Conservation (phyloP, 108 stramenopile species). For the Parmales sp. region DNA sequence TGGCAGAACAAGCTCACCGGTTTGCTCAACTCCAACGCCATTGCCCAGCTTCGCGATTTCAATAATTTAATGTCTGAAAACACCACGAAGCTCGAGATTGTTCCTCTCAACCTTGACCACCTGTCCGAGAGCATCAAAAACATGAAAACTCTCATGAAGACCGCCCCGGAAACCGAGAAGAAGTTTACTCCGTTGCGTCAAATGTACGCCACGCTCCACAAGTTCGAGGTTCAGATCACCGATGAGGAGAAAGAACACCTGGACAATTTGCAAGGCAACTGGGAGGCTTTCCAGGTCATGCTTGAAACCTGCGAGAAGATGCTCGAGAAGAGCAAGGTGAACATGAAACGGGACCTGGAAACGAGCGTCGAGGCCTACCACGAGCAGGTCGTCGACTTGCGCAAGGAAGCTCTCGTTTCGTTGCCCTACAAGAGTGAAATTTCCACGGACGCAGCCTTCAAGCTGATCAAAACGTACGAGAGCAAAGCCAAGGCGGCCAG, state of each 20-base stretch:
- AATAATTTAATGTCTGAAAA: constrained; percentile 27
- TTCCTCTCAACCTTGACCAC: constrained; percentile 32
- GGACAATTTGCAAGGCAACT: constrained; percentile 16
- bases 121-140: constrained; percentile 37
- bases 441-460: constrained; percentile 21
- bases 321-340: constrained; percentile 41
- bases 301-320: constrained; percentile 30
- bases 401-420: constrained; percentile 10
- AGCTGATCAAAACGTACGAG: constrained; percentile 29
- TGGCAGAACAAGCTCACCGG: constrained; percentile 44
- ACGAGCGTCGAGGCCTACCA: constrained; percentile 24
- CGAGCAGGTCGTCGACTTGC: constrained; percentile 10
- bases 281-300: constrained; percentile 28
- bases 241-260: constrained; percentile 32
- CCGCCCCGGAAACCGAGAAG: constrained; percentile 22
- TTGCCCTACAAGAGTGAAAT: constrained; percentile 19
- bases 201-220: constrained; percentile 34
- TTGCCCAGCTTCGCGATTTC: constrained; percentile 34
- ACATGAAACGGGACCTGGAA: constrained; percentile 54
- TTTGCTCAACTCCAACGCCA: constrained; percentile 44
- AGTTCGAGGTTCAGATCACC: constrained; percentile 35
- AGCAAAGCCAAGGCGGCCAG: constrained; percentile 20
- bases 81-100: constrained; percentile 20
- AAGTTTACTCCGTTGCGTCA: constrained; percentile 41
- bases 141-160: constrained; percentile 21